phyloP scores from a whole-genome alignment of 192 early-diverging fungal species.

The Chytriomyces confervae region DNA sequence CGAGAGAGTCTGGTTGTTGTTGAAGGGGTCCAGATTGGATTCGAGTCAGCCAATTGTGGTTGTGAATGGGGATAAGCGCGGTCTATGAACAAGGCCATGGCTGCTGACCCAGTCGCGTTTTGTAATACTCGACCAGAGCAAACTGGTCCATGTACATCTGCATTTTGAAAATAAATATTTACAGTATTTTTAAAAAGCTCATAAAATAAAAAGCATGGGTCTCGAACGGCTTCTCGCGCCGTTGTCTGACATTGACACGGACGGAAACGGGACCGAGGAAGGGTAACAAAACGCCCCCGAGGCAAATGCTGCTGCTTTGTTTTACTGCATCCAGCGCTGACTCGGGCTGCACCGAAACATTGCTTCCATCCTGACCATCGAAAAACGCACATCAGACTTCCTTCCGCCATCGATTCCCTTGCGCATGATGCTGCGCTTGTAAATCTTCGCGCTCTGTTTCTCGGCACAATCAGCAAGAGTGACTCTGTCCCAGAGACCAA shows the following conservation, averaged over 20 bases:
- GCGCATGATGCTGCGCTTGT: background rate
- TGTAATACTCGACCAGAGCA: constrained; percentile 35
- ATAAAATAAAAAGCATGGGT: no score
- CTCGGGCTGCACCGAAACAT: background rate
- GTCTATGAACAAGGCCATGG: background rate
- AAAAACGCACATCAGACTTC: background rate
- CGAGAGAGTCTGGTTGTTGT: constrained; percentile 43
- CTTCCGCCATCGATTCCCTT: background rate
- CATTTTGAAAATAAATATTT: no score
- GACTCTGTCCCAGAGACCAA: background rate
- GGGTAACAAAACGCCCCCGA: background rate
- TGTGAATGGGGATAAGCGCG: background rate
- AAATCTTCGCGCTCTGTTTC: background rate
- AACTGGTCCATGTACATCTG: no score
- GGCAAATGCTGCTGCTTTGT: background rate
- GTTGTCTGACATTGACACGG: constrained; percentile 2
- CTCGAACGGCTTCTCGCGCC: constrained; percentile 14
- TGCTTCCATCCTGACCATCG: background rate
- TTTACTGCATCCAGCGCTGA: background rate
- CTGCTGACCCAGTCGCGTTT: constrained; percentile 30
- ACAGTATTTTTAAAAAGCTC: no score
- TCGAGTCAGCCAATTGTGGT: background rate
- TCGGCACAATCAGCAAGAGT: background rate
- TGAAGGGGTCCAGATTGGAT: background rate
- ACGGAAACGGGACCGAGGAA: constrained; percentile 9